phyloP scores from a whole-genome alignment of 1,284 basidiomycete genomes.

The Trichosporon sp. region DNA sequence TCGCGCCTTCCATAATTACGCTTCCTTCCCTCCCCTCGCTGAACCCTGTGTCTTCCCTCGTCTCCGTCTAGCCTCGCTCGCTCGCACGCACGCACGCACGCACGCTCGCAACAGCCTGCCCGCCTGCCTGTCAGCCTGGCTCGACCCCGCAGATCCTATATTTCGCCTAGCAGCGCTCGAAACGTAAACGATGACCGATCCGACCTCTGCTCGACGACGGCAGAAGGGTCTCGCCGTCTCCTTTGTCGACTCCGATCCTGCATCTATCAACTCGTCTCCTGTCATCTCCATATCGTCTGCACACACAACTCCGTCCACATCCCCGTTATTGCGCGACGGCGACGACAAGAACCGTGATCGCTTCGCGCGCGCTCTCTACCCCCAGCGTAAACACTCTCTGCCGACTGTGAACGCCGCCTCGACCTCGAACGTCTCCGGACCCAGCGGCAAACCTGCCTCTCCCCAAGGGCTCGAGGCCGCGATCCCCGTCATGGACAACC shows the following conservation, averaged over 20 bases:
- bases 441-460: neutral
- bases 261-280: neutral
- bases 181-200: conserved; percentile 3
- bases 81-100: no score
- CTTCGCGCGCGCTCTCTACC: neutral
- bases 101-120: neutral
- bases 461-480: neutral
- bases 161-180: neutral
- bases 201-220: neutral
- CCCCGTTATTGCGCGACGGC: neutral
- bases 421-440: neutral
- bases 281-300: neutral
- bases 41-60: neutral
- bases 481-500: neutral
- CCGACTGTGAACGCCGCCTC: neutral
- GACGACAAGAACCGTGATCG: neutral
- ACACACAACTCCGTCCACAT: neutral
- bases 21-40: neutral
- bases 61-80: neutral
- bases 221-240: neutral
- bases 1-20: neutral
- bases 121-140: neutral
- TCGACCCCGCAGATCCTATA: neutral
- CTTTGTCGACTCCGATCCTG: neutral
- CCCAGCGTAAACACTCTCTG: neutral